phyloP scores from a whole-genome alignment of 176 grass and related monocot species.

The Tillandsia leiboldiana region DNA sequence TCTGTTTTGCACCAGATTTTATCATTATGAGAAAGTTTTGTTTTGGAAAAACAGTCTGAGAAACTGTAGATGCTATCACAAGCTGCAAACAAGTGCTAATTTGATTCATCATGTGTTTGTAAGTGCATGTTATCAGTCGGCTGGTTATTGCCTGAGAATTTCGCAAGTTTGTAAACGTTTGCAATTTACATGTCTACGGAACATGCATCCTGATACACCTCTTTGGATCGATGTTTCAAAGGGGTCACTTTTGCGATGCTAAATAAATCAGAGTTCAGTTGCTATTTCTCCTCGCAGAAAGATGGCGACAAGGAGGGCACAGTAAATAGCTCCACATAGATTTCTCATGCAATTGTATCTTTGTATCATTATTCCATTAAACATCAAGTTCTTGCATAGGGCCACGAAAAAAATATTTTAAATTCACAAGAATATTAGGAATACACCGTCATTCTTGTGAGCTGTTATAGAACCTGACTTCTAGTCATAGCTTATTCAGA shows the following conservation, averaged over 20 bases:
- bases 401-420: no score
- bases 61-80: no score
- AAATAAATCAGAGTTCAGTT: conserved; percentile 38
- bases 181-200: conserved; percentile 6
- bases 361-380: no score
- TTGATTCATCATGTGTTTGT: no score
- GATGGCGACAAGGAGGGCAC: conserved; percentile 16
- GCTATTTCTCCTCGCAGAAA: conserved; percentile 28
- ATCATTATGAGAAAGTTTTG: no score
- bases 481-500: not conserved
- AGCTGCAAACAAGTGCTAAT: no score
- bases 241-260: conserved; percentile 67
- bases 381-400: no score
- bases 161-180: no score
- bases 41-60: no score
- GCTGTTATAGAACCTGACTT: not conserved
- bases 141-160: no score
- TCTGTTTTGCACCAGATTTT: no score
- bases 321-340: conserved; percentile 29
- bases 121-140: no score
- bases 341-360: conserved; percentile 10
- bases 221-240: conserved; percentile 34
- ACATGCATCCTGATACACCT: conserved; percentile 82
- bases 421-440: not conserved
- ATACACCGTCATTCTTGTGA: not conserved